Base-by-base conservation (phyloP, 2,329 filamentous ascomycete genomes). In the Aspergillus ibericus region DNA sequence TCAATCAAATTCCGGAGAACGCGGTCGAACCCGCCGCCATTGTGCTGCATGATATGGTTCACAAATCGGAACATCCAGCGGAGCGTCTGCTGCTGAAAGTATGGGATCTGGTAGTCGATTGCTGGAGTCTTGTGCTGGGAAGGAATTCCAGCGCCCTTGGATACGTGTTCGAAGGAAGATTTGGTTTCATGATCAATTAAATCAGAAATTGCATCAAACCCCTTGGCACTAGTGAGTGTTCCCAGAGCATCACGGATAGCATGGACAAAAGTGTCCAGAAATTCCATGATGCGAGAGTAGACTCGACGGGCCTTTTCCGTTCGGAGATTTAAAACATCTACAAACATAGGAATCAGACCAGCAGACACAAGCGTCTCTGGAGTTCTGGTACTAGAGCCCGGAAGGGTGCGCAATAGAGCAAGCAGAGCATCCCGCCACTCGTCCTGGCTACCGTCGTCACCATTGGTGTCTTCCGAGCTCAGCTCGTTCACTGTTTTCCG, bases 31-130 rank as follows among this genome's bases (percentile, higher is more conserved):
- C 93, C 95, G 58, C 90, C 91, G 56, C 90, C 73, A 80, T 88
- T 83, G 83, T 96, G 75, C 77, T 89, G 80, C 88, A 98, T 96
- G 78, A 98, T 89, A 72, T 98, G 93, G 67, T 96, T 93, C 62
- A 96, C 89, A 71, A 98, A 96, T 74, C 96, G 97, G 75, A 99
- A 89, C 46, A 97, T 81, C 86, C 91, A 96, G 70, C 96, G 93
- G 29, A 99, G 82, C 16, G 92, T 93, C 73, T 96, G 92, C 72
- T 98, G 95, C 66, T 96, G 90, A 72, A 92, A 92, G 73, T 92
- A 97, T 0, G 93, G 92, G 54, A 98, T 92, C 68, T 92, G 85
- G 72, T 97, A 99, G 76, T 99, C 96, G 46, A 96, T 92, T 25
- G 90, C 84, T 56, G 89, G 88, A 9, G 92, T 96, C 67, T 86